phyloP scores from a whole-genome alignment of 345 rosid species.

The Excoecaria cochinchinensis region DNA sequence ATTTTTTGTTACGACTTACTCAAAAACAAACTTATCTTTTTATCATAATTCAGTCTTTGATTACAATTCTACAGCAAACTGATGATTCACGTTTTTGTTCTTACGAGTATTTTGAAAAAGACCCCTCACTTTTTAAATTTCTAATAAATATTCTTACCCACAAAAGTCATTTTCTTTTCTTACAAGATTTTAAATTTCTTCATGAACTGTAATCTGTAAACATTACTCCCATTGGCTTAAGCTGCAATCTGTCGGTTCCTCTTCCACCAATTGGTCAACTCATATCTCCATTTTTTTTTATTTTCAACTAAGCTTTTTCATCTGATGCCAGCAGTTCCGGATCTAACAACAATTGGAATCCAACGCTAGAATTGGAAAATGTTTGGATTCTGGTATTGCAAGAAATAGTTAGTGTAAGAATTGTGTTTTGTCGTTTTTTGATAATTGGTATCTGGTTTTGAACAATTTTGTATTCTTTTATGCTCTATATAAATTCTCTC shows the following conservation, averaged over 20 bases:
- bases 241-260: too few species aligned
- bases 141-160: conserved; percentile 28
- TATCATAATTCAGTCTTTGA: conserved; percentile 6
- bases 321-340: conserved; percentile 27
- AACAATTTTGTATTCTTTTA: conserved; percentile 13
- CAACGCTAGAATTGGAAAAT: conserved; percentile 30
- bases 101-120: background rate
- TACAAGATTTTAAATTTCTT: conserved; percentile 30
- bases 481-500: background rate
- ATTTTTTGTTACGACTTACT: background rate
- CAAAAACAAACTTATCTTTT: background rate
- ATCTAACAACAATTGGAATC: conserved; percentile 37
- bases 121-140: background rate
- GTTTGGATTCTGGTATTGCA: conserved; percentile 24
- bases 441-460: conserved; percentile 35
- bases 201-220: too few species aligned
- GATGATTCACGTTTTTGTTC: background rate
- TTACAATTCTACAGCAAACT: conserved; percentile 15
- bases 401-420: conserved; percentile 32
- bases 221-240: too few species aligned
- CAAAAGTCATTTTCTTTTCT: conserved; percentile 46
- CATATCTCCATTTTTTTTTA: too few species aligned
- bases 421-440: conserved; percentile 34
- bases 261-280: too few species aligned
- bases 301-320: background rate